Conservation (phyloP, 2,329 filamentous ascomycete species). For the Colletotrichum filicis region DNA sequence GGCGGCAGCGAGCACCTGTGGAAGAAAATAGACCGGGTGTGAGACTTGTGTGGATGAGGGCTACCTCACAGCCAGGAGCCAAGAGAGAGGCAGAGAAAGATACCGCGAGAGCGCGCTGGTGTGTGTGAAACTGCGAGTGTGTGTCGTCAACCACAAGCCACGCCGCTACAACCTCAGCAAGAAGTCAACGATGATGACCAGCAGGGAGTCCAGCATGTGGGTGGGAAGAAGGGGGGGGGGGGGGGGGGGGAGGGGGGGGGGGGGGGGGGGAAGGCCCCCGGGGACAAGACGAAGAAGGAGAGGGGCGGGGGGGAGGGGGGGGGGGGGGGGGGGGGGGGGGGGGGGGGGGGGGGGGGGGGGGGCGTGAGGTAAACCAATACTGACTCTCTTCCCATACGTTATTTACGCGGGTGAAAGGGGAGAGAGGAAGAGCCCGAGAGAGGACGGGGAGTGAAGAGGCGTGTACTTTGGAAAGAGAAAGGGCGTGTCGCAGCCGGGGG, state of each 20-base stretch:
- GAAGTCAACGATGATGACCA: background rate
- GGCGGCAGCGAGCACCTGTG: slow-evolving; percentile 20
- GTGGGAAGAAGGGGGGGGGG: background rate
- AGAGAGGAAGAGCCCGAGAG: background rate
- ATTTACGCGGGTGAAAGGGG: slow-evolving; percentile 19
- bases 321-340: no score
- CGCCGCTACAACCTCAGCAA: background rate
- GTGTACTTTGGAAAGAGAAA: slow-evolving; percentile 1
- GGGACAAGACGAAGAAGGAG: no score
- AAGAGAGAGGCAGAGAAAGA: background rate
- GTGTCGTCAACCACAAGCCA: background rate
- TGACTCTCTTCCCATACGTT: slow-evolving; percentile 2
- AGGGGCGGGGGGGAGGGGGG: no score
- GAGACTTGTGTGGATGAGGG: background rate
- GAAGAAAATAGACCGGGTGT: slow-evolving; percentile 8
- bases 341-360: background rate
- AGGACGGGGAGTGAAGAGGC: background rate
- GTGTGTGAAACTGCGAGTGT: background rate
- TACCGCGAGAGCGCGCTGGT: background rate
- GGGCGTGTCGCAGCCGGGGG: background rate
- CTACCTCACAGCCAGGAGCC: background rate
- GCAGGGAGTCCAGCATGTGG: slow-evolving; percentile 3
- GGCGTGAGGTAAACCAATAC: background rate
- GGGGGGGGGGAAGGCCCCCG: no score
- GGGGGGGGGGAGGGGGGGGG: slow-evolving; percentile 2